These are phyloP conservation scores for Spizellomyces punctatus DNA, from an alignment of 192 early-diverging fungal species.

Conservation along the genomic window DNA sequence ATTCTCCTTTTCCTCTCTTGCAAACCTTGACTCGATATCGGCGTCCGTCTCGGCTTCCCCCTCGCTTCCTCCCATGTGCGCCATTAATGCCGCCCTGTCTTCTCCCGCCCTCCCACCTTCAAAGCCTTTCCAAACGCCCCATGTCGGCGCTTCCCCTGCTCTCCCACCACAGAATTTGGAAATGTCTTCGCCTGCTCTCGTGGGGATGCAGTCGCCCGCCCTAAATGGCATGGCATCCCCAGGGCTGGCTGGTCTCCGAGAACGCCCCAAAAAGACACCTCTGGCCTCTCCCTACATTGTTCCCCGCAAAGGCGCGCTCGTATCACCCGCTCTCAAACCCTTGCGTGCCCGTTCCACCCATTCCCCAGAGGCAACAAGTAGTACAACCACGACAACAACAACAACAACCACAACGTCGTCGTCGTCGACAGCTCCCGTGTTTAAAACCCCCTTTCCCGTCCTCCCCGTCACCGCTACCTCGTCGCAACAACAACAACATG, in stretches of 20 bases:
- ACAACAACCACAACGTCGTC: too few species aligned
- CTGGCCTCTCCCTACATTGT: slow-evolving; percentile 39
- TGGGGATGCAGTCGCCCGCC: too few species aligned
- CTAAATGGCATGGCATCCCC: too few species aligned
- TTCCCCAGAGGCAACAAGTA: too few species aligned
- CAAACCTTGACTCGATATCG: not conserved
- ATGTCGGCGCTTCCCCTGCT: too few species aligned
- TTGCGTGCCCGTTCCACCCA: not conserved
- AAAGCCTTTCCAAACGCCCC: too few species aligned
- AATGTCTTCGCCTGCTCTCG: too few species aligned
- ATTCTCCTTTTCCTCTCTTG: not conserved
- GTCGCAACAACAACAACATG: not conserved
- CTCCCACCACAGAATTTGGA: too few species aligned
- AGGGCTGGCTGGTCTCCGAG: not conserved
- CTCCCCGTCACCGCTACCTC: slow-evolving; percentile 5
- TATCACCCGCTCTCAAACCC: slow-evolving; percentile 19
- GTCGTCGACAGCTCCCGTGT: not conserved
- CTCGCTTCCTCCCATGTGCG: too few species aligned
- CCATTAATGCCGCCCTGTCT: too few species aligned
- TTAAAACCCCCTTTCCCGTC: not conserved
- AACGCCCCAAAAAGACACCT: slow-evolving; percentile 29
- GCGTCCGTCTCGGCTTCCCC: not conserved
- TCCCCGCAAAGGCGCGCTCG: slow-evolving; percentile 10
- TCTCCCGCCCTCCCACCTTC: too few species aligned
- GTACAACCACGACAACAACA: too few species aligned